Evolutionary conservation across 2,329 filamentous ascomycete species (phyloP).

Genomic region (Macrophomina phaseolina): DNA sequence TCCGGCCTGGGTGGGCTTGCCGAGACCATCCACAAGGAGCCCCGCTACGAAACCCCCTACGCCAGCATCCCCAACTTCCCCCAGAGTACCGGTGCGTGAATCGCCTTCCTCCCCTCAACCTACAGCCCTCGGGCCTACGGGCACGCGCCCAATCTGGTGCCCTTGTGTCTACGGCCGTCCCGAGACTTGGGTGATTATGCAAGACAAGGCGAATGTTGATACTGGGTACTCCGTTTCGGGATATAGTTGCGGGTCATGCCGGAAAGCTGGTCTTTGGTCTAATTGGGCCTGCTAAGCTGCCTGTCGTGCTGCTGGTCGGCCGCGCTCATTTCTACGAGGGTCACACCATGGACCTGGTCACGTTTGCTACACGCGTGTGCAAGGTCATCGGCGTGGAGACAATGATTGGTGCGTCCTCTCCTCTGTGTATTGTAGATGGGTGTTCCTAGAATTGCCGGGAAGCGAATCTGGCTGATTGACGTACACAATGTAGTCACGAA

Average conservation of each 20-base stretch:
- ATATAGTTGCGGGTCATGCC: slow-evolving; percentile 63
- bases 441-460: slow-evolving; percentile 12
- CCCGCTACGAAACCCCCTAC: slow-evolving; percentile 62
- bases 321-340: slow-evolving; percentile 73
- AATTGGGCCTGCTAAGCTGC: slow-evolving; percentile 58
- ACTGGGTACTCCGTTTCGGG: slow-evolving; percentile 32
- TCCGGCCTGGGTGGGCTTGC: slow-evolving; percentile 68
- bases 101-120: background rate
- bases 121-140: too few relatives aligned
- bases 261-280: slow-evolving; percentile 69
- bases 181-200: background rate
- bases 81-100: slow-evolving; percentile 60
- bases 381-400: slow-evolving; percentile 66
- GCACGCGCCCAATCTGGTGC: too few relatives aligned
- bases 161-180: too few relatives aligned
- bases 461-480: slow-evolving; percentile 31
- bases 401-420: slow-evolving; percentile 56
- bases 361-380: slow-evolving; percentile 69
- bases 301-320: slow-evolving; percentile 68
- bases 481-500: slow-evolving; percentile 62
- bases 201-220: background rate
- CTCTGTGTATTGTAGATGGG: background rate
- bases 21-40: slow-evolving; percentile 58
- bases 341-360: slow-evolving; percentile 65
- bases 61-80: slow-evolving; percentile 67